phyloP scores from a whole-genome alignment of 2,329 filamentous ascomycete genomes.

The Allantophomopsis lycopodina region DNA sequence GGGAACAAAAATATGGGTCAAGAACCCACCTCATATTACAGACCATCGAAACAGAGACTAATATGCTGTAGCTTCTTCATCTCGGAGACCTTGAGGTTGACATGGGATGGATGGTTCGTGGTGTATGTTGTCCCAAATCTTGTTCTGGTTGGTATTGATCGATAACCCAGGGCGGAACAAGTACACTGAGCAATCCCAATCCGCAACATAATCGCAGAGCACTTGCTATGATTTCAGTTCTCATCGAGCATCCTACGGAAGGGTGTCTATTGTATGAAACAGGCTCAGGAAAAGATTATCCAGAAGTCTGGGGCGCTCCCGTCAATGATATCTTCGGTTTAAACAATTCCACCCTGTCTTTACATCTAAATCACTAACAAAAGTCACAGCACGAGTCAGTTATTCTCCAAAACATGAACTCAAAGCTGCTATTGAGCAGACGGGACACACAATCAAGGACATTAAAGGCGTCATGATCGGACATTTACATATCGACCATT shows the following conservation, averaged over 20 bases:
- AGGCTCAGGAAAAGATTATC: constrained; percentile 3
- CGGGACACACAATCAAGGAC: constrained; percentile 26
- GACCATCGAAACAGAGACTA: not conserved
- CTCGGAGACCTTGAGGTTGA: constrained; percentile 1
- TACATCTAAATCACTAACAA: too few relatives aligned
- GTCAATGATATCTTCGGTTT: constrained; percentile 20
- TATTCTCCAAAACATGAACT: constrained; percentile 21
- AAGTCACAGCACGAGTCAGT: constrained; percentile 10
- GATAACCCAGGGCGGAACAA: not conserved
- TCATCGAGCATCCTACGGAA: constrained; percentile 2
- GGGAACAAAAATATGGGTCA: constrained; percentile 1
- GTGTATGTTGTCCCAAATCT: not conserved
- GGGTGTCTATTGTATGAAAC: constrained; percentile 2
- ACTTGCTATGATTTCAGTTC: constrained; percentile 1
- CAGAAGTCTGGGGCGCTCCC: constrained; percentile 15
- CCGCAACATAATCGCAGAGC: not conserved
- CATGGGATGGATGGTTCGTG: constrained; percentile 1
- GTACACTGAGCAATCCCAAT: not conserved
- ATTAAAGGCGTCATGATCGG: constrained; percentile 28
- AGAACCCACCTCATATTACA: not conserved
- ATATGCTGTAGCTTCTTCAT: constrained; percentile 1
- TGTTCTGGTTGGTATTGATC: not conserved
- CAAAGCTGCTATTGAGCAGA: constrained; percentile 19
- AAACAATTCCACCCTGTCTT: too few relatives aligned
- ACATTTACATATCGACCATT: constrained; percentile 30